phyloP scores from a whole-genome alignment of 805 yeast genomes.

The Metschnikowia corniflorae region DNA sequence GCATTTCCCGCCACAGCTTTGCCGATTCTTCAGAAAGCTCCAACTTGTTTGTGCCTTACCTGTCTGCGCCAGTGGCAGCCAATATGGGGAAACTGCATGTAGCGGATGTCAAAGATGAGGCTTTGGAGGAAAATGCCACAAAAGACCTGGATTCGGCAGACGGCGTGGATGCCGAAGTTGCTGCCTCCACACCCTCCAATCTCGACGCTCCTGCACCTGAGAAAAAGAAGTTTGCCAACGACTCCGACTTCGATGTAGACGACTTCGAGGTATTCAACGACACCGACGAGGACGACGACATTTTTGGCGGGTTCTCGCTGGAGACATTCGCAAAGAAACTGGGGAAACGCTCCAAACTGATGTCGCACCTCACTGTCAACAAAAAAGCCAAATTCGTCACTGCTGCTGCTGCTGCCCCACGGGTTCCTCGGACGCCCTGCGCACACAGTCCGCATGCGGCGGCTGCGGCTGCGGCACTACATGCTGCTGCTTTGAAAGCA shows the following conservation, averaged over 20 bases:
- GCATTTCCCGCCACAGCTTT: slow-evolving; percentile 42
- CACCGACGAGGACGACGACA: slow-evolving; percentile 35
- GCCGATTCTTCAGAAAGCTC: slow-evolving; percentile 41
- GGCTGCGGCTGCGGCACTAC: slow-evolving; percentile 71
- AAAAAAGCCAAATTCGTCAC: slow-evolving; percentile 53
- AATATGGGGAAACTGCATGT: slow-evolving; percentile 27
- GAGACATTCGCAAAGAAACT: slow-evolving; percentile 12
- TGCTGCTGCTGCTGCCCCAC: slow-evolving; percentile 81
- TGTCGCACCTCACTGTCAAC: slow-evolving; percentile 49
- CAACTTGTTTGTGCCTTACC: slow-evolving; percentile 60
- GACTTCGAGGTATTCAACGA: slow-evolving; percentile 49
- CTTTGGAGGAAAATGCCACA: background rate
- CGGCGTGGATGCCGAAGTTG: slow-evolving; percentile 6
- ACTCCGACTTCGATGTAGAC: slow-evolving; percentile 46
- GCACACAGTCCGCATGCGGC: slow-evolving; percentile 61
- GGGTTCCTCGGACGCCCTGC: slow-evolving; percentile 61
- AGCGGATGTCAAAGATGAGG: no score
- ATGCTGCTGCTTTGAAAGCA: slow-evolving; percentile 60
- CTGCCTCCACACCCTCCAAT: no score
- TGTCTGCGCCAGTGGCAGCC: slow-evolving; percentile 77
- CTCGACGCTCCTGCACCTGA: no score
- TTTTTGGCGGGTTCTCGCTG: background rate
- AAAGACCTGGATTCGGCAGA: background rate
- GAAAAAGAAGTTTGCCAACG: slow-evolving; percentile 13
- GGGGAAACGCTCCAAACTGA: slow-evolving; percentile 61